Evolutionary conservation across 2,329 filamentous ascomycete genomes (phyloP).

Genomic region (Neopestalotiopsis rosae): DNA sequence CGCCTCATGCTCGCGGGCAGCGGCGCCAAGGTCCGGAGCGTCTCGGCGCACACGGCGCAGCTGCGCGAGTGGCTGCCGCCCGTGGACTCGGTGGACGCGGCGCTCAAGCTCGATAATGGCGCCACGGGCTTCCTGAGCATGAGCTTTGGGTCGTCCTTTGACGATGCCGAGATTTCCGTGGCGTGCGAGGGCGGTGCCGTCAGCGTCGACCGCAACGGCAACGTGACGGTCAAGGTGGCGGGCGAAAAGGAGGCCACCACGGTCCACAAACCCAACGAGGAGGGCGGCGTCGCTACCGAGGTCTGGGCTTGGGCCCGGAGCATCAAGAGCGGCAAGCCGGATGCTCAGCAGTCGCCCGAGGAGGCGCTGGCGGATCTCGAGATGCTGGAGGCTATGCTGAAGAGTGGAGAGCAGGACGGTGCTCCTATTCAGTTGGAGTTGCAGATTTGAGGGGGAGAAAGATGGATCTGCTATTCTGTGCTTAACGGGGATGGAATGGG

Average conservation of each 20-base stretch:
- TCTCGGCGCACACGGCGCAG: constrained; percentile 61
- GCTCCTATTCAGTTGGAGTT: constrained; percentile 45
- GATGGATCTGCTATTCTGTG: neutral
- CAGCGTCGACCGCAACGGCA: constrained; percentile 48
- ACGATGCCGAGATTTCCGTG: constrained; percentile 59
- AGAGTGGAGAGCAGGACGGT: constrained; percentile 51
- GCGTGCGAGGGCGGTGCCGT: constrained; percentile 64
- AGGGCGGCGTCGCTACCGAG: constrained; percentile 56
- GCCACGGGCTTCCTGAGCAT: constrained; percentile 61
- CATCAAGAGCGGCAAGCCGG: constrained; percentile 50
- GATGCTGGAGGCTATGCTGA: constrained; percentile 58
- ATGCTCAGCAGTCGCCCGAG: constrained; percentile 59
- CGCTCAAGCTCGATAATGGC: constrained; percentile 59
- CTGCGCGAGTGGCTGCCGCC: constrained; percentile 64
- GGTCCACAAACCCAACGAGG: constrained; percentile 55
- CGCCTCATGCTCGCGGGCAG: constrained; percentile 58
- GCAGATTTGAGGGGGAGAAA: constrained; percentile 16
- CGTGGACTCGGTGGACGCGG: constrained; percentile 69
- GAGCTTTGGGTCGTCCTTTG: constrained; percentile 61
- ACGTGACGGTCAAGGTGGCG: constrained; percentile 31
- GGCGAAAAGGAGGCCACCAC: constrained; percentile 42
- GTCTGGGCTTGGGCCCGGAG: constrained; percentile 65
- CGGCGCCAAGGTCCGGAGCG: constrained; percentile 48
- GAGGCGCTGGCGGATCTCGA: constrained; percentile 67
- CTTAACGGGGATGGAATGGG: too few relatives aligned